Base-by-base conservation (phyloP, 768 basidiomycete species). In the Mycena olivaceomarginata region DNA sequence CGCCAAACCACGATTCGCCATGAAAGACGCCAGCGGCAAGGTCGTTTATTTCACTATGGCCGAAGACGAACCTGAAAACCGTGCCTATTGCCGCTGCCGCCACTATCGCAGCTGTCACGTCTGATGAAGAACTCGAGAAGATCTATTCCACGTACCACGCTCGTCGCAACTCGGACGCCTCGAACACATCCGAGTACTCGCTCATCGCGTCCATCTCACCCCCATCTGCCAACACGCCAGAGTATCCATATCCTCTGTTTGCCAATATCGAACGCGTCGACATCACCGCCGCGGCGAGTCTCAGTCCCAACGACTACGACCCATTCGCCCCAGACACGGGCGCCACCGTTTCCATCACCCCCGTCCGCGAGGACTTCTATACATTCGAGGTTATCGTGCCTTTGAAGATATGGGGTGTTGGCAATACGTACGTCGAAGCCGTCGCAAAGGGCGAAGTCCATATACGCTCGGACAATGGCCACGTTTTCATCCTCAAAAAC, bases 261-360 rank as follows among this genome's bases (percentile, higher is more conserved):
- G n/a, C n/a, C n/a, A n/a, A n/a, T n/a, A n/a, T n/a, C 45, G 22
- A 48, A 13, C 64, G 46, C 18, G 16, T 66, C 43, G 12, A 45
- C 3, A 25, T 39, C 45, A 40, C 59, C 11, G 41, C 43, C 12
- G 39, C 43, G 18, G 18, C 18, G 18, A 15, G 9, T 5, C 48
- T 51, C 48, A 51, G 9, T 5, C 9, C 48, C 10, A 51, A 51
- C 8, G 48, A 51, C 8, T 45, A 45, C 43, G 8, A 45, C 43
- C 43, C 43, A 5, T 51, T 13, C 16, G 12, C 53, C 20, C 64
- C 71, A 11, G 79, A 77, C 59, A 62, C 67, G 18, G 77, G 77
- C n/a, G 73, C 73, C 1, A 75, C 77, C 13, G 64, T 78, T 1
- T 75, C 79, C 46, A 77, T 83, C 40, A 77, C 79, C 45, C 78